Evolutionary conservation across 1,284 basidiomycete genomes (phyloP).

Genomic region (Salmacisia buchloeana): DNA sequence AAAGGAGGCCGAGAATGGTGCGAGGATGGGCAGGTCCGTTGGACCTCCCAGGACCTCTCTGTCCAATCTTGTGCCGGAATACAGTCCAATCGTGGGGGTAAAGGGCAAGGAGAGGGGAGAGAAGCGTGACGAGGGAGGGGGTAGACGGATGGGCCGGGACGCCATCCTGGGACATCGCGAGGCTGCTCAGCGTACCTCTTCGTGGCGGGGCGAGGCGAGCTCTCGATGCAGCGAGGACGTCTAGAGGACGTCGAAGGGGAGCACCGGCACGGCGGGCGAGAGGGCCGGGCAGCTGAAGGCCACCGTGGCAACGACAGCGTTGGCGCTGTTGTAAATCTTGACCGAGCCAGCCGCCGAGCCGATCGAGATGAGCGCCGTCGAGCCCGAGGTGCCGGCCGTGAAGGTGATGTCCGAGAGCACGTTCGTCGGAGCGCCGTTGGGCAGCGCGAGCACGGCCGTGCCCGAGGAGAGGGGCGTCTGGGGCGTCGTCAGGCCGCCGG

Average conservation of each 20-base stretch:
- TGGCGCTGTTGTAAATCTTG: not conserved
- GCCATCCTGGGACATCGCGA: no score
- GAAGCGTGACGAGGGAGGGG: not conserved
- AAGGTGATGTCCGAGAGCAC: not conserved
- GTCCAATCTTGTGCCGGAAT: no score
- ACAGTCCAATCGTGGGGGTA: no score
- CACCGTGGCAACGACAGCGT: not conserved
- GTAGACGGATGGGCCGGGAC: not conserved
- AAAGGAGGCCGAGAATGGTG: no score
- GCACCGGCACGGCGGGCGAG: not conserved
- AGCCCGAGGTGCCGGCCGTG: constrained; percentile 1
- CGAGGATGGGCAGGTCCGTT: no score
- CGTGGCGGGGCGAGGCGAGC: not conserved
- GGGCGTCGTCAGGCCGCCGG: not conserved
- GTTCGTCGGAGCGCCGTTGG: not conserved
- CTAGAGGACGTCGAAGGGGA: constrained; percentile 2
- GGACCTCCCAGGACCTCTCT: no score
- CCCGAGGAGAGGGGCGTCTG: not conserved
- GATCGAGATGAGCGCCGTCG: not conserved
- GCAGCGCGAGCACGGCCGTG: not conserved
- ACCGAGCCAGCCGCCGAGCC: not conserved
- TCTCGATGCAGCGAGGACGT: not conserved
- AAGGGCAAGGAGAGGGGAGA: not conserved
- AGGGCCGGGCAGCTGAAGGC: constrained; percentile 1
- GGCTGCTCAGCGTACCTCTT: no score